These are phyloP conservation scores for Suhomyces prunicola DNA, from an alignment of 805 yeast genomes.

Conservation along the genomic window DNA sequence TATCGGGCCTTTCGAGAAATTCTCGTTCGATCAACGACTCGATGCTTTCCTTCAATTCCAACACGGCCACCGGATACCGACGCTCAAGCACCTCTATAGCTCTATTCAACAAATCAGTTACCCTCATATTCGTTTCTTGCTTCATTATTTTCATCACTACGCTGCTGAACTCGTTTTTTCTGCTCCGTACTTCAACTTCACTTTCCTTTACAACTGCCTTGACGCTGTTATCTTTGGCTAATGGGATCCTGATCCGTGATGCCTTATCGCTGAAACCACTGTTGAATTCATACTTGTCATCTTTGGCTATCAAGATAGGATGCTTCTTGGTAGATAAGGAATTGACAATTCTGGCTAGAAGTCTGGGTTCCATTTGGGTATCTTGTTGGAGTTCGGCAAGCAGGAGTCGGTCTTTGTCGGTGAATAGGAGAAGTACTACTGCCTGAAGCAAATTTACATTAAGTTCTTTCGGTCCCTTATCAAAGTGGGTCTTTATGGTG, in stretches of 20 bases:
- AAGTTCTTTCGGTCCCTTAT: slow-evolving; percentile 29
- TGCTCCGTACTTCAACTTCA: slow-evolving; percentile 14
- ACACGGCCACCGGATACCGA: slow-evolving; percentile 25
- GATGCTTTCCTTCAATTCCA: slow-evolving; percentile 30
- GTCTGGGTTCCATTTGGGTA: slow-evolving; percentile 32
- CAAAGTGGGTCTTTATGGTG: slow-evolving; percentile 29
- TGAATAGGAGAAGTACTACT: slow-evolving; percentile 36
- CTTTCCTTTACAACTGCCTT: slow-evolving; percentile 6
- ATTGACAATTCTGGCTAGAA: slow-evolving; percentile 27
- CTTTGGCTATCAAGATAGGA: slow-evolving; percentile 20
- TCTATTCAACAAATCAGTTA: slow-evolving; percentile 28
- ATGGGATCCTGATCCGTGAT: slow-evolving; percentile 26
- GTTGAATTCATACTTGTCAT: slow-evolving; percentile 18
- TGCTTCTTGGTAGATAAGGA: slow-evolving; percentile 31
- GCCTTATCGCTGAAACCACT: slow-evolving; percentile 26
- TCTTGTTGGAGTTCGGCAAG: slow-evolving; percentile 18
- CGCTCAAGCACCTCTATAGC: slow-evolving; percentile 17
- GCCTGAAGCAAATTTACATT: slow-evolving; percentile 45
- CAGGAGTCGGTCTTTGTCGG: slow-evolving; percentile 19
- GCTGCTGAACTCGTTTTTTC: slow-evolving; percentile 29
- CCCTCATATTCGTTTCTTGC: slow-evolving; percentile 16
- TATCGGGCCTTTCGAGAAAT: slow-evolving; percentile 25
- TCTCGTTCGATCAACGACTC: slow-evolving; percentile 37
- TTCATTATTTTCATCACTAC: slow-evolving; percentile 34
- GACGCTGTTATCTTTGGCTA: slow-evolving; percentile 16